Base-by-base conservation (phyloP, 2,329 filamentous ascomycete species). In the Hysterium pulicare region DNA sequence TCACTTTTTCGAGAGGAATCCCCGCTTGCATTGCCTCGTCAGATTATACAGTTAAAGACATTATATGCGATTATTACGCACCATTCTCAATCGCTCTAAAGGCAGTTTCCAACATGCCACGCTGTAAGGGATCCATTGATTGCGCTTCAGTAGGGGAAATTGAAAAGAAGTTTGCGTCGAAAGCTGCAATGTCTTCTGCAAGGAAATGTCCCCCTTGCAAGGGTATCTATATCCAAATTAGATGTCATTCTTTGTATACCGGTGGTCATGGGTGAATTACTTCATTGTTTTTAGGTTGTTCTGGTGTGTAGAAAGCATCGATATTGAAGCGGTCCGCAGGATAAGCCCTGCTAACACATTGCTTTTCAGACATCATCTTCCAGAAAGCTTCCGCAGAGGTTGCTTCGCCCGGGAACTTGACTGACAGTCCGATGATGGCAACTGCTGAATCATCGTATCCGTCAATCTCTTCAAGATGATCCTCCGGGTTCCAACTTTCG, bases 61-160 rank as follows among this genome's bases (percentile, higher is more conserved):
- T 15, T 15, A 3, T 20, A 13, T 3, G 9, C n/a, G 4, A 38
- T 13, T 8, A 8, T 28, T 28, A 42, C 50, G 24, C 11, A 53
- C 51, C 53, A 40, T 58, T 59, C 10, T 64, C 62, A 7, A 61
- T 41, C 1, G 58, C 46, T 4, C 54, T 43, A 13, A 62, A 58
- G 28, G 56, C 52, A 4, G 48, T 51, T 38, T 64, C 61, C 4
- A 64, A 46, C 11, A 61, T 33, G 1, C 47, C 35, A 1, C 59
- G 50, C 4, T 58, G 54, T 21, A 55, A 49, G 2, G 61, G 60
- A 36, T 64, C 59, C 45, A 62, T 51, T 10, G 40, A 42, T 3
- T 41, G 44, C 3, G 57, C 57, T 33, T 60, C 55, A 2, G 41
- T 36, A 2, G 49, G 45, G 6, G 44, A 38, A 9, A 60, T 49